phyloP scores from a whole-genome alignment of 176 grass and related monocot genomes.

The Oryza punctata region DNA sequence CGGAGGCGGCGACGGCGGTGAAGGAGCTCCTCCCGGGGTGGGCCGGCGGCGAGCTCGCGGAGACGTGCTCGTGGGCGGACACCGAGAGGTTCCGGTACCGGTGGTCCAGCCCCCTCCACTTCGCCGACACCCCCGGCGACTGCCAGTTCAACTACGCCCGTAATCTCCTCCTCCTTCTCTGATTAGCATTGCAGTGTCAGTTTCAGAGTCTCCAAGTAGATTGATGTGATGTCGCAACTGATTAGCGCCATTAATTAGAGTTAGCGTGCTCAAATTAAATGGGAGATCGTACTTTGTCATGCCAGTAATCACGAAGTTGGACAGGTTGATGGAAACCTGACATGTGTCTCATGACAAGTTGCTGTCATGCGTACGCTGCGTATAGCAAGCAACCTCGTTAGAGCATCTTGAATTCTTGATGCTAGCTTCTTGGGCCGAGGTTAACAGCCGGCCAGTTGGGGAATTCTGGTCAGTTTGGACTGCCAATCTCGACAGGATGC shows the following conservation, averaged over 20 bases:
- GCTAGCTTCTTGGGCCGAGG: not conserved
- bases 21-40: constrained; percentile 52
- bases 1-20: constrained; percentile 44
- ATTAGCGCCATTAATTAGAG: not conserved
- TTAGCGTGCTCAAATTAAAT: not conserved
- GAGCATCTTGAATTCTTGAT: not conserved
- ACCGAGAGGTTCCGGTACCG: constrained; percentile 44
- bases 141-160: constrained; percentile 65
- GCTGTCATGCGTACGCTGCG: not conserved
- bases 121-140: constrained; percentile 54
- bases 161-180: constrained; percentile 13
- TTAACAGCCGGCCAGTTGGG: not conserved
- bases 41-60: constrained; percentile 56
- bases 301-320: not conserved
- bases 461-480: not conserved
- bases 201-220: not conserved
- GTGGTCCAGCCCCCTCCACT: constrained; percentile 72
- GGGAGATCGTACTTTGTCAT: not conserved
- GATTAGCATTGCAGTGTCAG: not conserved
- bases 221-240: not conserved
- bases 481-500: not conserved
- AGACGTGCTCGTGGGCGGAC: constrained; percentile 71
- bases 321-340: not conserved
- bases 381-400: constrained; percentile 32
- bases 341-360: not conserved